Percentiles rank a stretch among this genome's conserved stretches.
Conservation (phyloP, 306 rosid species). For the Dalbergia oliveri region DNA sequence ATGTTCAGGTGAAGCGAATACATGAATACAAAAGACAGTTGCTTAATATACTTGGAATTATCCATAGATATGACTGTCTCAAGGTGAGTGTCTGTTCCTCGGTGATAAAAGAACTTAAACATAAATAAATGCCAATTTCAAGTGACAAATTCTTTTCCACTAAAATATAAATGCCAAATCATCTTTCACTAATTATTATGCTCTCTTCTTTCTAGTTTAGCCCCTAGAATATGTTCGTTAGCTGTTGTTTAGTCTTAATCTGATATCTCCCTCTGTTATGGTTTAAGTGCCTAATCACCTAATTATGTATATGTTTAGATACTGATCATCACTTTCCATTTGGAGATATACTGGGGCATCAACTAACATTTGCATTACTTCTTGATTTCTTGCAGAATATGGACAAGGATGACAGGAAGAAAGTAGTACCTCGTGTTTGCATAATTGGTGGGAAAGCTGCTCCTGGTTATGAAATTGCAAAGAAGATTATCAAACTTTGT, state of each 20-base stretch:
- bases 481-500: constrained; percentile 77
- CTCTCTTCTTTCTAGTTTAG: constrained; percentile 27
- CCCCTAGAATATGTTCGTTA: background rate
- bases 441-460: constrained; percentile 88
- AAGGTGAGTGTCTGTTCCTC: constrained; percentile 58
- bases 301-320: background rate
- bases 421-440: constrained; percentile 83
- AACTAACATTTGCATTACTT: constrained; percentile 16
- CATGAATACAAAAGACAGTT: constrained; percentile 85
- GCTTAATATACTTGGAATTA: constrained; percentile 76
- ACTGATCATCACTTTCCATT: constrained; percentile 31
- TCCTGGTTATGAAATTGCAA: constrained; percentile 79
- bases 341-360: constrained; percentile 32
- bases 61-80: constrained; percentile 79
- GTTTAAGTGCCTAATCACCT: constrained; percentile 22
- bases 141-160: background rate
- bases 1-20: constrained; percentile 83
- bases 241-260: constrained; percentile 27
- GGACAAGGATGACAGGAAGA: constrained; percentile 64
- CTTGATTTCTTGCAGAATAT: constrained; percentile 57
- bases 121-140: constrained; percentile 21
- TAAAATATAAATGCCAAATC: constrained; percentile 8
- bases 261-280: constrained; percentile 17
- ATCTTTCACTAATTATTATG: constrained; percentile 27
- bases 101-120: constrained; percentile 30